A percentile compares a stretch with the other conserved stretches of the same genome.
These are phyloP conservation scores for Diaporthe sp. DNA, from an alignment of 2,329 filamentous ascomycete species.

Conservation along the genomic window DNA sequence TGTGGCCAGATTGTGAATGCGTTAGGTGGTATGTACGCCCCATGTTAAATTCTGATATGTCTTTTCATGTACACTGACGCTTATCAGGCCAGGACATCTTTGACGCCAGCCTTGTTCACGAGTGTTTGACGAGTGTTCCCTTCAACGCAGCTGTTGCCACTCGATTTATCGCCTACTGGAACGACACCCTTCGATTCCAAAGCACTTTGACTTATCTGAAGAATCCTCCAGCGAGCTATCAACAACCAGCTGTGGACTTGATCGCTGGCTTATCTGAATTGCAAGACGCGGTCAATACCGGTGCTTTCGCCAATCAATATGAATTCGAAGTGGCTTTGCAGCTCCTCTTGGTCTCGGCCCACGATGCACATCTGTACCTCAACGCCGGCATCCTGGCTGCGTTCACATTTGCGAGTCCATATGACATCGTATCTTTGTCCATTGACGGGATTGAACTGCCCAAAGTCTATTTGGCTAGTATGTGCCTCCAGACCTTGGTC, in stretches of 20 bases:
- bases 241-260: slow-evolving; percentile 52
- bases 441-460: slow-evolving; percentile 49
- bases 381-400: slow-evolving; percentile 46
- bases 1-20: slow-evolving; percentile 4
- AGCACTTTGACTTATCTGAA: slow-evolving; percentile 2
- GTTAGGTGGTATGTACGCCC: neutral
- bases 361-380: slow-evolving; percentile 52
- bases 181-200: slow-evolving; percentile 8
- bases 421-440: slow-evolving; percentile 48
- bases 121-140: slow-evolving; percentile 1
- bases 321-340: slow-evolving; percentile 53
- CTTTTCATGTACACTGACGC: neutral
- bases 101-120: slow-evolving; percentile 1
- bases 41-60: no score
- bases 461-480: slow-evolving; percentile 46
- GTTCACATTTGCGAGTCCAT: slow-evolving; percentile 49
- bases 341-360: slow-evolving; percentile 47
- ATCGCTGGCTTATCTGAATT: slow-evolving; percentile 46
- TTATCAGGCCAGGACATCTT: neutral
- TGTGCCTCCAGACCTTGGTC: neutral
- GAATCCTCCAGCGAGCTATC: neutral
- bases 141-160: neutral
- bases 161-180: neutral
- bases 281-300: slow-evolving; percentile 48
- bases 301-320: slow-evolving; percentile 52